Percentiles rank a stretch among this genome's conserved stretches.
Conservation (phyloP, 768 basidiomycete species). For the Lentinula raphanica region DNA sequence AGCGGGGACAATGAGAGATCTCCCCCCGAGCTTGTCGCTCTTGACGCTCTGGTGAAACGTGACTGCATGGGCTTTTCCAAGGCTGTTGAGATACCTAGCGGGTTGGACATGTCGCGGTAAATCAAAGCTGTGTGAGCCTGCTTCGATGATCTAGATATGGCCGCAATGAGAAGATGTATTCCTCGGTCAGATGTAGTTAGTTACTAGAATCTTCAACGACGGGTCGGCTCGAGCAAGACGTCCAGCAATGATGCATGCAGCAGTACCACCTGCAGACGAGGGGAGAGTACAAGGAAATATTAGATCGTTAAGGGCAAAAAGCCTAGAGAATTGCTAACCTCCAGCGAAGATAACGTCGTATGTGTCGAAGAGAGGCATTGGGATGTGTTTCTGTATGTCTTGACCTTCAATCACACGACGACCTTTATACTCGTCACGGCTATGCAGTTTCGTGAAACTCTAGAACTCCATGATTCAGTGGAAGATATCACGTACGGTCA, state of each 20-base stretch:
- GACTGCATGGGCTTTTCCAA: constrained; percentile 29
- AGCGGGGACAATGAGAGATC: constrained; percentile 23
- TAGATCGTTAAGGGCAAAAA: too few species aligned
- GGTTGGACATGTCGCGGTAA: constrained; percentile 34
- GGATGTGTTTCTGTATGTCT: too few species aligned
- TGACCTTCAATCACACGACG: too few species aligned
- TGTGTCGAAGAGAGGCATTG: neutral
- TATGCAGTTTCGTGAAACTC: too few species aligned
- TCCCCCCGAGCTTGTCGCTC: constrained; percentile 26
- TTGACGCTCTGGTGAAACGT: constrained; percentile 26
- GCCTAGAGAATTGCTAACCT: constrained; percentile 14
- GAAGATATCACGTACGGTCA: too few species aligned
- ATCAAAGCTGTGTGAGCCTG: constrained; percentile 32
- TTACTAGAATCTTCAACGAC: constrained; percentile 32
- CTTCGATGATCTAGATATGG: constrained; percentile 27
- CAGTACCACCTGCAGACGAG: constrained; percentile 26
- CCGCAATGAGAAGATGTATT: neutral
- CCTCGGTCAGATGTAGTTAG: constrained; percentile 22
- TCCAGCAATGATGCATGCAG: constrained; percentile 32
- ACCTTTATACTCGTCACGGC: too few species aligned
- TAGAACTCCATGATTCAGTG: too few species aligned
- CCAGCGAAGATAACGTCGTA: constrained; percentile 35
- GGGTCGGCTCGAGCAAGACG: constrained; percentile 34
- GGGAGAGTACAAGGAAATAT: too few species aligned
- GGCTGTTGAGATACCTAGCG: constrained; percentile 28